Base-by-base conservation (phyloP, 148 eudicot species). In the Drosera capensis region DNA sequence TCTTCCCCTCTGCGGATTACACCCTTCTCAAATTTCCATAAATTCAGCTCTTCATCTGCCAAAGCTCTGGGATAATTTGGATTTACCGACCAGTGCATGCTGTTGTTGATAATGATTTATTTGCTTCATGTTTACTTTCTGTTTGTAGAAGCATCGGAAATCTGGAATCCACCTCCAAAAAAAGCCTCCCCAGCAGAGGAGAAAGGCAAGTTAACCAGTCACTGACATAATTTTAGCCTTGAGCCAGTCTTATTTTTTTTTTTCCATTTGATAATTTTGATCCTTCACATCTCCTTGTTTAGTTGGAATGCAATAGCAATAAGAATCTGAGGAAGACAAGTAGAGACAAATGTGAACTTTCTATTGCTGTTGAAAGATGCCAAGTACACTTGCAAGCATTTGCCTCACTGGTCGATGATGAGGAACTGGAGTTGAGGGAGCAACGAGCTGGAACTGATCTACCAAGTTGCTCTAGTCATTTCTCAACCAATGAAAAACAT, bases 361-460 rank as follows among this genome's bases (percentile, higher is more conserved):
- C 84, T 65, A 54, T 75, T 39, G 71, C 65, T 45, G 45, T 58
- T 46, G 56, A 42, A 19, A 59, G 54, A 54, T 43, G 57, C 38
- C 71, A 71, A 63, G 85, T 62, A 48, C 58, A 60, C 46, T 37
- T 48, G 16, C 56, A 68, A 46, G 68, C 68, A 39, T 71, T 59
- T 69, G 59, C 63, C 1, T 43, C 46, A 42, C 63, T 75, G 45
- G 55, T 61, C 25, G 99, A 90, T 72, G 99, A 90, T 66, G 99
- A 90, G 70, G 99, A 90, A 68, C 61, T 90, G 59, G 99, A 90
- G 71, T 58, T 90, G 36, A 62, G 64, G 67, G 82, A 73, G 64
- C 58, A 71, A 49, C 82, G 72, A 68, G 80, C 72, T 54, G 93
- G 85, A 52, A 63, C 85, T 8, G 74, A 66, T 68, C 80, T 88